Percentiles rank a stretch among this genome's conserved stretches.
Conservation (phyloP, 1,139 yeast genomes). For the Suhomyces coccinellae region DNA sequence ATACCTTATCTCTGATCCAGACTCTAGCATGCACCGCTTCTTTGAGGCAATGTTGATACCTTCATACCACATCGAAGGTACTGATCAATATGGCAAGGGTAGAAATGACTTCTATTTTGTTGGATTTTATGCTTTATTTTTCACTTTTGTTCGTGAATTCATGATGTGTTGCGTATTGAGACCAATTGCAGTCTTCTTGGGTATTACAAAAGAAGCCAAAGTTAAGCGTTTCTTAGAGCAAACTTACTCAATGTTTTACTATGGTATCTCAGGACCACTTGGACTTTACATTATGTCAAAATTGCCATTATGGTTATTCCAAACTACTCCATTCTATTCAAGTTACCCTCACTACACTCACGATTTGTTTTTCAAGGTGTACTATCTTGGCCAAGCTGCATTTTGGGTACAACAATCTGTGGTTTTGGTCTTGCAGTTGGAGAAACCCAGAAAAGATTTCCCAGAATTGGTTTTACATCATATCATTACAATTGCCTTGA, state of each 20-base stretch:
- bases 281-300: constrained; percentile 88
- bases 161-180: constrained; percentile 77
- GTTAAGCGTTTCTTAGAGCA: constrained; percentile 89
- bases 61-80: constrained; percentile 62
- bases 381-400: constrained; percentile 90
- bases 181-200: constrained; percentile 63
- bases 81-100: constrained; percentile 82
- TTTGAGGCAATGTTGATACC: constrained; percentile 66
- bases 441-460: constrained; percentile 93
- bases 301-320: constrained; percentile 85
- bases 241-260: constrained; percentile 79
- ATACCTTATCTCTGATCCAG: constrained; percentile 51
- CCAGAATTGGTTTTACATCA: constrained; percentile 91
- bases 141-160: constrained; percentile 90
- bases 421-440: constrained; percentile 77
- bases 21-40: constrained; percentile 53
- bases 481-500: constrained; percentile 83
- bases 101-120: constrained; percentile 79
- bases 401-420: constrained; percentile 97
- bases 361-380: constrained; percentile 68
- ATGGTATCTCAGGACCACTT: constrained; percentile 76
- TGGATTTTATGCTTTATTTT: constrained; percentile 75
- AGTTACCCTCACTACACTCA: constrained; percentile 83
- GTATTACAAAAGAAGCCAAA: constrained; percentile 59
- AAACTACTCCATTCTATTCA: constrained; percentile 76